Conservation (phyloP, 768 basidiomycete species). For the Lactarius akahatsu region DNA sequence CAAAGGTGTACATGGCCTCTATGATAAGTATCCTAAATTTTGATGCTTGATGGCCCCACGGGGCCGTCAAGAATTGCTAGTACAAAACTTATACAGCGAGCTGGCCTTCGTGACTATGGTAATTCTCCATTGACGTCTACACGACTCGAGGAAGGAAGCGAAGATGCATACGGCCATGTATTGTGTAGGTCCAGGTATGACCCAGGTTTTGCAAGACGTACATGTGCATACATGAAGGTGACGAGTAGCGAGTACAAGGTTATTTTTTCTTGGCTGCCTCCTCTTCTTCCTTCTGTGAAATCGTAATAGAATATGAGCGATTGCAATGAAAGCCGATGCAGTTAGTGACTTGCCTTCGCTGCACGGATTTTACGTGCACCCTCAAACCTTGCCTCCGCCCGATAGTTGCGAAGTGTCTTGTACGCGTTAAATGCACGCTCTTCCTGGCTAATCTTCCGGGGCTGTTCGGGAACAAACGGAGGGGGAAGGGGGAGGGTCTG, state of each 20-base stretch:
- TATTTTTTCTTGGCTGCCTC: conserved; percentile 92
- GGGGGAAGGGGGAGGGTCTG: conserved; percentile 61
- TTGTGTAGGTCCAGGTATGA: conserved; percentile 35
- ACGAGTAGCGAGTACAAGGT: conserved; percentile 34
- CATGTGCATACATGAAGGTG: conserved; percentile 35
- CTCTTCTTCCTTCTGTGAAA: conserved; percentile 79
- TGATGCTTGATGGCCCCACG: too few species aligned
- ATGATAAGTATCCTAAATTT: too few species aligned
- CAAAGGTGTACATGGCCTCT: too few species aligned
- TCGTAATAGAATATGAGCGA: conserved; percentile 28
- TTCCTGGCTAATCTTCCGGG: conserved; percentile 88
- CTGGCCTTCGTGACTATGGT: too few species aligned
- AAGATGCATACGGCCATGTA: conserved; percentile 37
- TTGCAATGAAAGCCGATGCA: background rate
- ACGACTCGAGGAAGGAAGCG: conserved; percentile 1
- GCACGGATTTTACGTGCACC: conserved; percentile 85
- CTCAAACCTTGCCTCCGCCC: conserved; percentile 79
- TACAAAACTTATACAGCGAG: too few species aligned
- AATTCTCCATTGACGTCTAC: background rate
- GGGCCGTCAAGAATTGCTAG: too few species aligned
- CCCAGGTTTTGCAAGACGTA: conserved; percentile 41
- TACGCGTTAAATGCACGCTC: conserved; percentile 90
- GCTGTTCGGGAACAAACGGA: conserved; percentile 68
- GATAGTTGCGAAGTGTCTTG: conserved; percentile 81
- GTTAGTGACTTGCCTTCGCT: conserved; percentile 63